phyloP scores from a whole-genome alignment of 192 early-diverging fungal genomes.

The Tieghemiomyces parasiticus region DNA sequence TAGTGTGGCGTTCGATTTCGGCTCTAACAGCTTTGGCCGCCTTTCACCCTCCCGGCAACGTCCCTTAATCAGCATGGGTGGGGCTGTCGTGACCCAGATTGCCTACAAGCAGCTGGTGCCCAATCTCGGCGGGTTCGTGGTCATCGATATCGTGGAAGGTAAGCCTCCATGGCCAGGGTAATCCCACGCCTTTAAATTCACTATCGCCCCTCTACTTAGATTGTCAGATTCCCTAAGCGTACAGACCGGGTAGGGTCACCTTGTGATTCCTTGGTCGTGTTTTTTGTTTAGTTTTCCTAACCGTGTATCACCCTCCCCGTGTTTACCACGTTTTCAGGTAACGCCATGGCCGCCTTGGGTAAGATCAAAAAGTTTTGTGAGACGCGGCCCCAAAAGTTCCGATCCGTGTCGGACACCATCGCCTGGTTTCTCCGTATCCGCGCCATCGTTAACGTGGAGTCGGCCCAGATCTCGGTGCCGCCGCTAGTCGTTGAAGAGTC shows the following conservation, averaged over 20 bases:
- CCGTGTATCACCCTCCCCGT: not conserved
- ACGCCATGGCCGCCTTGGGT: conserved; percentile 27
- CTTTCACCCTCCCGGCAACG: too few relatives aligned
- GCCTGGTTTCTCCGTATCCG: conserved; percentile 36
- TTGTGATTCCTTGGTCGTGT: too few relatives aligned
- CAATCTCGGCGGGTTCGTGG: conserved; percentile 41
- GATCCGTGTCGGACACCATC: conserved; percentile 19
- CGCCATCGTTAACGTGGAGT: conserved; percentile 44
- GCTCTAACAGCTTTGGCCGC: not conserved
- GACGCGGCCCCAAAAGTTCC: conserved; percentile 20
- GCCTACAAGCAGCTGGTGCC: conserved; percentile 30
- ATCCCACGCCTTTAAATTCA: not conserved
- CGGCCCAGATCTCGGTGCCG: conserved; percentile 56
- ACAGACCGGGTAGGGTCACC: too few relatives aligned
- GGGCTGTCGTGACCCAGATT: conserved; percentile 51
- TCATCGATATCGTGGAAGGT: conserved; percentile 73
- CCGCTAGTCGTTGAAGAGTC: conserved; percentile 28
- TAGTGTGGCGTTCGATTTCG: not conserved
- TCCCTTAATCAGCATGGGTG: conserved; percentile 71
- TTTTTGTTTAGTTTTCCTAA: not conserved
- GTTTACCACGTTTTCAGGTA: not conserved
- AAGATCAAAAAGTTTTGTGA: conserved; percentile 23
- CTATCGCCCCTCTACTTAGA: not conserved
- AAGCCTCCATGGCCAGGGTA: not conserved
- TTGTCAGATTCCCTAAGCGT: not conserved